These are phyloP conservation scores for Penicillium brevicompactum DNA, from an alignment of 2,329 filamentous ascomycete species.

Conservation along the genomic window DNA sequence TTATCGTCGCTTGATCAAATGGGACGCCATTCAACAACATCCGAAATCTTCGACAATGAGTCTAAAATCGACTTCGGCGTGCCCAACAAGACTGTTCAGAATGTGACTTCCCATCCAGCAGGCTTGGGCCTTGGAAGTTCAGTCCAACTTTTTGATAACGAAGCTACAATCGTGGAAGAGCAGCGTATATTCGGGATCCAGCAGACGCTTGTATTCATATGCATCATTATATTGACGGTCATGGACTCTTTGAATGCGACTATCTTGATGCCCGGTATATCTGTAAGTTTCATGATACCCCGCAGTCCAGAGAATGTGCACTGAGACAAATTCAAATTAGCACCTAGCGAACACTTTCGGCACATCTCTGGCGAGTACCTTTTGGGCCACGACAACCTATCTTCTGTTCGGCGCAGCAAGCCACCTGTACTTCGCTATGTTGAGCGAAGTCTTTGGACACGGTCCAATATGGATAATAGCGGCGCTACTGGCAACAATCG, in stretches of 20 bases:
- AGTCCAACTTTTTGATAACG: slow-evolving; percentile 23
- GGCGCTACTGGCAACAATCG: slow-evolving; percentile 49
- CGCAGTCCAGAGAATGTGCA: neutral
- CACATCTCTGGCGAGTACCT: slow-evolving; percentile 39
- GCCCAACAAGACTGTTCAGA: slow-evolving; percentile 14
- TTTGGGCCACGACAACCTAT: slow-evolving; percentile 56
- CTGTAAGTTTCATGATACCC: slow-evolving; percentile 34
- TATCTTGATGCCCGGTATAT: slow-evolving; percentile 49
- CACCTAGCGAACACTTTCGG: slow-evolving; percentile 39
- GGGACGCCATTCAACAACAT: slow-evolving; percentile 11
- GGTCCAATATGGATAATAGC: slow-evolving; percentile 47
- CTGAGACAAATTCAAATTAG: slow-evolving; percentile 9
- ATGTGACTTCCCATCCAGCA: slow-evolving; percentile 8
- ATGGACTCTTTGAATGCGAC: slow-evolving; percentile 55
- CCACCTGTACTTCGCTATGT: slow-evolving; percentile 33
- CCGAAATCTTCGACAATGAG: slow-evolving; percentile 17
- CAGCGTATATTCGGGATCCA: slow-evolving; percentile 43
- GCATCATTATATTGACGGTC: slow-evolving; percentile 48
- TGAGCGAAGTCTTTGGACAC: slow-evolving; percentile 48
- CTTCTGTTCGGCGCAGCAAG: slow-evolving; percentile 40
- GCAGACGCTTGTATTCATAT: slow-evolving; percentile 46
- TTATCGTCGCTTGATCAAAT: slow-evolving; percentile 9
- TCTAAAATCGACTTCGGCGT: slow-evolving; percentile 16
- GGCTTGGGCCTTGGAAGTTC: slow-evolving; percentile 15
- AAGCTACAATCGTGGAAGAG: slow-evolving; percentile 12